Conservation (phyloP, 176 grass and related monocot species). For the Triticum dicoccoides region DNA sequence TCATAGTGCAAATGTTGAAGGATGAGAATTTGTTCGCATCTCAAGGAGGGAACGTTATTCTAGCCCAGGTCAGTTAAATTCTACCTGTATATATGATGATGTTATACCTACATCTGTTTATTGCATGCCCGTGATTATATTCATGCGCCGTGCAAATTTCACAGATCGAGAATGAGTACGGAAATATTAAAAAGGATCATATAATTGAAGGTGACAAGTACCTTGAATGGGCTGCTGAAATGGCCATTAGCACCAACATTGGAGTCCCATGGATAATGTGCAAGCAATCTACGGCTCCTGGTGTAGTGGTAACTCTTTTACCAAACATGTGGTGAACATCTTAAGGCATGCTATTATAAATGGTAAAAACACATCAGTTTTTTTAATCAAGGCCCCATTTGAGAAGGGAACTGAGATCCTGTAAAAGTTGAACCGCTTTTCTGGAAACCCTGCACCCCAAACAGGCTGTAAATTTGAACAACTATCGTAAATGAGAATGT, state of each 20-base stretch:
- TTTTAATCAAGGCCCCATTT: neutral
- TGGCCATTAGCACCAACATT: constrained; percentile 54
- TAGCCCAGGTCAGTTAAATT: constrained; percentile 57
- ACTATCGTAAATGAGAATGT: neutral
- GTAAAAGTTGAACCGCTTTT: neutral
- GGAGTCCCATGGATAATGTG: constrained; percentile 96
- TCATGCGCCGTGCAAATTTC: constrained; percentile 3
- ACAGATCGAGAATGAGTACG: constrained; percentile 96
- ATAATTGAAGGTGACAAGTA: constrained; percentile 53
- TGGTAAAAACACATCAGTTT: neutral
- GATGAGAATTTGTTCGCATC: constrained; percentile 54
- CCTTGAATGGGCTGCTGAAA: constrained; percentile 66
- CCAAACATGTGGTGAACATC: constrained; percentile 24
- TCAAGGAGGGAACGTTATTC: constrained; percentile 82
- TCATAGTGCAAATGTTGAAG: constrained; percentile 73
- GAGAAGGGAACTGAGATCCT: neutral
- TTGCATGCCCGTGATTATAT: neutral
- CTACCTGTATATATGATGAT: neutral
- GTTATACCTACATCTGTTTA: constrained; percentile 13
- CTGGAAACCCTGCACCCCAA: neutral
- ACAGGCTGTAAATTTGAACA: neutral
- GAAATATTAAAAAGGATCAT: constrained; percentile 55
- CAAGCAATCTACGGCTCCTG: constrained; percentile 78
- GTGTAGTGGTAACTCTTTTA: constrained; percentile 70
- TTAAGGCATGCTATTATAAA: constrained; percentile 1